Evolutionary conservation across 441 rosid genomes (phyloP).

Genomic region (Arabidopsis hybrid): DNA sequence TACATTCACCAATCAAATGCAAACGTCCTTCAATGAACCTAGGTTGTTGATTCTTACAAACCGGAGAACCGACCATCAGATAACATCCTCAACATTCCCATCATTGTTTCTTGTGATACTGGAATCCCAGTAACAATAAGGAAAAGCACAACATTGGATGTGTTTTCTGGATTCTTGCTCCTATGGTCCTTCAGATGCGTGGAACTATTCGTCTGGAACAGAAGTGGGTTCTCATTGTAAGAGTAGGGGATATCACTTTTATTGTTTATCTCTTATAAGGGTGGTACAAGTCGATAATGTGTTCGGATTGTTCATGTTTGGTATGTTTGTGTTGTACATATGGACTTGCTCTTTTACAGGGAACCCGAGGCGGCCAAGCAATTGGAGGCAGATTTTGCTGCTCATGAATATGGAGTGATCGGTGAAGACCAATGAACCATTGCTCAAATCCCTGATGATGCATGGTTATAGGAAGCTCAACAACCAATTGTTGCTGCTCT

Average conservation of each 20-base stretch:
- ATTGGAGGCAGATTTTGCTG: neutral
- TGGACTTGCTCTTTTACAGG: neutral
- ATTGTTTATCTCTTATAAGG: too few species aligned
- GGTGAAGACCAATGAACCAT: neutral
- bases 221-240: neutral
- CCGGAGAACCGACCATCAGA: neutral
- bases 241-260: neutral
- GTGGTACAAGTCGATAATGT: neutral
- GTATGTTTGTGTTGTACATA: neutral
- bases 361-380: neutral
- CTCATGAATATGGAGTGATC: neutral
- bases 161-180: constrained; percentile 83
- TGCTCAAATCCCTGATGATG: neutral
- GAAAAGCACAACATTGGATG: neutral
- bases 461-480: neutral
- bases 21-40: neutral
- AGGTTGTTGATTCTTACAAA: neutral
- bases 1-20: neutral
- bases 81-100: neutral
- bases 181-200: constrained; percentile 97
- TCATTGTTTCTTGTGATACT: neutral
- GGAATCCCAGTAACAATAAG: neutral
- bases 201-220: constrained; percentile 68
- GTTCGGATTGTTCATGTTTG: neutral
- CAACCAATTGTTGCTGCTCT: neutral